Base-by-base conservation (phyloP, 495 filamentous ascomycete genomes). In the Xylaria venustula region DNA sequence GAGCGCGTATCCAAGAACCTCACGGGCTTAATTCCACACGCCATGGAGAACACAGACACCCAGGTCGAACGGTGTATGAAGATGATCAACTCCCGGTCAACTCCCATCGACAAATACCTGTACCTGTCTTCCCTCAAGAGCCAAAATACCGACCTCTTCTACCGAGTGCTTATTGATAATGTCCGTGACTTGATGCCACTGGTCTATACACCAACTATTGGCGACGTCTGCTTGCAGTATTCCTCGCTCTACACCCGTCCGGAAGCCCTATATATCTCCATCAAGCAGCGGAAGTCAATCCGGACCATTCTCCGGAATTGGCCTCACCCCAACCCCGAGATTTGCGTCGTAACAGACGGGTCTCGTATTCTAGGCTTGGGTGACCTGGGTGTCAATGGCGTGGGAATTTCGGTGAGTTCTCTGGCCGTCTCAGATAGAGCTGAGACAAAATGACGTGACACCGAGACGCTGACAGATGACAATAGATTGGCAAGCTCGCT, bases 141-240 rank as follows among this genome's bases (percentile, higher is more conserved):
- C 69, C 88, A 90, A 65, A 97, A 97, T 75, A 84, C 89, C 34
- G 91, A 97, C 74, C 83, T 98, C 49, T 98, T 97, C 81, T 98
- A 97, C 82, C 85, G 94, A 64, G 80, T 98, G 64, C 82, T 97
- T 63, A 90, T 92, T 61, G 88, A 93, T 73, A 89, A 98, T 77
- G 85, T 97, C 65, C 89, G 89, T 77, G 89, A 93, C 70, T 76
- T 97, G 65, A 97, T 95, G 65, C 94, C 94, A 45, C 79, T 97
- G 58, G 96, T 98, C 67, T 98, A 98, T 77, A 98, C 94, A 17
- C 94, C 94, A 5, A 94, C 92, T 64, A 95, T 98, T 66, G 94
- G 94, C 64, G 93, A 98, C 71, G 94, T 95, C 30, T 98, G 94
- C 77, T 77, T 96, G 65, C 86, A 93, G 72, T 98, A 95, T 87